phyloP scores from a whole-genome alignment of 1,139 yeast genomes.

The Pichiaceae sp. region DNA sequence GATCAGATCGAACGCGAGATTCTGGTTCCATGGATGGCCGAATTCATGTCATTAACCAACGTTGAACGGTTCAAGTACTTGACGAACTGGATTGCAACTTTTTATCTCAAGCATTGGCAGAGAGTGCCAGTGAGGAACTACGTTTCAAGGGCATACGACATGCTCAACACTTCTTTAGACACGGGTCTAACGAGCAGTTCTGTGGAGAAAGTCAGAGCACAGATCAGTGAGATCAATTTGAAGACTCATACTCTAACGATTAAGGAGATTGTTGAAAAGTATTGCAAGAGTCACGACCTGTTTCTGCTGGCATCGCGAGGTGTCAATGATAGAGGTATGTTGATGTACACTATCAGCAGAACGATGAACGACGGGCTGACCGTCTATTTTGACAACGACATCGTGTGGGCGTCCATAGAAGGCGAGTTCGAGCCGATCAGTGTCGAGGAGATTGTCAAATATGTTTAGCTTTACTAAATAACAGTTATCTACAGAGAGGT shows the following conservation, averaged over 20 bases:
- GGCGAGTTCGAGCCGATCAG: conserved; percentile 27
- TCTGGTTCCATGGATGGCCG: conserved; percentile 8
- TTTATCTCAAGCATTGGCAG: conserved; percentile 1
- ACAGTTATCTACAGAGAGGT: not conserved
- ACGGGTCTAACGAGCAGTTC: conserved; percentile 4
- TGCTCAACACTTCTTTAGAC: conserved; percentile 8
- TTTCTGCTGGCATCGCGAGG: conserved; percentile 21
- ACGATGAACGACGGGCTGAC: conserved; percentile 10
- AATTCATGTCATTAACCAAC: conserved; percentile 5
- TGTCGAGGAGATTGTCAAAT: conserved; percentile 19
- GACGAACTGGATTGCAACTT: conserved; percentile 4
- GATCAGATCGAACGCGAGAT: conserved; percentile 13
- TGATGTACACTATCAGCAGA: conserved; percentile 9
- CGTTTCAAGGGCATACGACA: conserved; percentile 7
- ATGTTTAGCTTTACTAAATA: conserved; percentile 1
- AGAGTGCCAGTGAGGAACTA: conserved; percentile 2
- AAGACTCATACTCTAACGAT: conserved; percentile 24
- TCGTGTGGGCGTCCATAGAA: conserved; percentile 14
- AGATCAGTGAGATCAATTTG: not conserved
- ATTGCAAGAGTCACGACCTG: conserved; percentile 28
- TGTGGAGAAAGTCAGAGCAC: not conserved
- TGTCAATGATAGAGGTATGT: conserved; percentile 8
- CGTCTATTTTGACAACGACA: conserved; percentile 19
- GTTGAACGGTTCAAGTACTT: conserved; percentile 5
- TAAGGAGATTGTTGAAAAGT: conserved; percentile 42